Evolutionary conservation across 345 rosid genomes (phyloP), one percentile per base, ranked within the genome.

Genomic region (Pseudoturritis turrita): DNA sequence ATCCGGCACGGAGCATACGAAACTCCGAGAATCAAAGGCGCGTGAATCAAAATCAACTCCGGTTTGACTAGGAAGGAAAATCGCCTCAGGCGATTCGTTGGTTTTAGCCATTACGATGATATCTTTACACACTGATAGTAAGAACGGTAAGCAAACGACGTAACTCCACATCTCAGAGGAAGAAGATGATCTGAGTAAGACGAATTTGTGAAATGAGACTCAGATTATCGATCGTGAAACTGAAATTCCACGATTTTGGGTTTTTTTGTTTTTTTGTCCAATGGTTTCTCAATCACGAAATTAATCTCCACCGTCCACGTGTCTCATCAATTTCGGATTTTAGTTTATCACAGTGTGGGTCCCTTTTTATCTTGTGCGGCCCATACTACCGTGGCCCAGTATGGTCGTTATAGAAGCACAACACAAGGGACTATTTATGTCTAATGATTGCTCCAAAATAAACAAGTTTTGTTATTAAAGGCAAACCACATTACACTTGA

Each of bases 1-100:
- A 63, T 90, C 84, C 10, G 83, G 78, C 0, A 51, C 69, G 12
- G 91, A 67, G 43, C 96, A 90, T 8, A 80, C 73, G 6, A 79
- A 65, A 4, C 62, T 12, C 10, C 81, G 66, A 4, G 19, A 45
- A 45, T 26, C 17, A 17, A 53, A 15, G 28, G 31, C n/a, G 6
- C 43, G 9, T 0, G 77, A 76, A 45, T 65, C 74, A 8, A 2
- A 3, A 41, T 64, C 57, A 6, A 21, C 23, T 15, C 54, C 59
- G 51, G 17, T 37, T 66, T 85, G 82, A 56, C 73, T 76, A 10
- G 89, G 92, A 33, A 88, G 83, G 41, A 84, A 62, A 65, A 86
- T 80, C 51, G 47, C 2, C 1, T 45, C 68, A 37, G 59, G 6
- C 21, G 53, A 65, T 7, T 65, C 77, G 13, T 21, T 6, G 28